Conservation (phyloP, 2,329 filamentous ascomycete species). For the Orbilia quercus region DNA sequence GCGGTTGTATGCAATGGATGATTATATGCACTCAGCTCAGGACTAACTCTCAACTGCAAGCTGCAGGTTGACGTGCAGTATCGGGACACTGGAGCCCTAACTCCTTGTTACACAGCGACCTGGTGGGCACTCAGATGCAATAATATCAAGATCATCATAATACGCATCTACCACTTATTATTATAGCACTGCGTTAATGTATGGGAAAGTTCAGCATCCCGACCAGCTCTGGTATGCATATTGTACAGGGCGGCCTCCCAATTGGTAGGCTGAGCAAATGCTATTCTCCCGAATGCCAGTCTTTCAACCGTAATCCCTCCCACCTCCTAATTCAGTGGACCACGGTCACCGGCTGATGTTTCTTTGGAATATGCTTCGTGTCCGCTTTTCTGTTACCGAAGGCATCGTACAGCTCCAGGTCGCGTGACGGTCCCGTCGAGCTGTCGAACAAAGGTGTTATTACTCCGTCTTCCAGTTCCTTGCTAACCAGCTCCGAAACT, state of each 20-base stretch:
- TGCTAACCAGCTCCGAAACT: slow-evolving; percentile 63
- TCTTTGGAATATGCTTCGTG: slow-evolving; percentile 38
- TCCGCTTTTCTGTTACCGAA: slow-evolving; percentile 30
- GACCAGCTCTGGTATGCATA: slow-evolving; percentile 6
- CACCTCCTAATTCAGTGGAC: slow-evolving; percentile 2
- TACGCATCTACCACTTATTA: not conserved
- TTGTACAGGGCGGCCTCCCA: not conserved
- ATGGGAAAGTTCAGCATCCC: not conserved
- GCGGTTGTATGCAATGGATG: slow-evolving; percentile 36
- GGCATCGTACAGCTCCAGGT: slow-evolving; percentile 47
- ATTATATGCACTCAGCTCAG: slow-evolving; percentile 39
- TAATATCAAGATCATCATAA: slow-evolving; percentile 22
- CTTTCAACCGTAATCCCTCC: not conserved
- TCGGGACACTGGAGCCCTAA: not conserved
- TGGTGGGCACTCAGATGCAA: not conserved
- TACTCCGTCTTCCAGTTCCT: slow-evolving; percentile 51
- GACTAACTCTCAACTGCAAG: not conserved
- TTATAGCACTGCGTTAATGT: no score
- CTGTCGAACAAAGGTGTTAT: slow-evolving; percentile 63
- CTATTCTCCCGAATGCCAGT: slow-evolving; percentile 9
- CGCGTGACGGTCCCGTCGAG: slow-evolving; percentile 22
- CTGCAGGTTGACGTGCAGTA: slow-evolving; percentile 22
- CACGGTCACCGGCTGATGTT: slow-evolving; percentile 28
- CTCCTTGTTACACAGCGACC: slow-evolving; percentile 13
- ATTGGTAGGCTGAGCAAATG: not conserved